A percentile compares a stretch with the other conserved stretches of the same genome.
phyloP scores from a whole-genome alignment of 169 alveolate genomes.

The Cryptosporidium sp. region DNA sequence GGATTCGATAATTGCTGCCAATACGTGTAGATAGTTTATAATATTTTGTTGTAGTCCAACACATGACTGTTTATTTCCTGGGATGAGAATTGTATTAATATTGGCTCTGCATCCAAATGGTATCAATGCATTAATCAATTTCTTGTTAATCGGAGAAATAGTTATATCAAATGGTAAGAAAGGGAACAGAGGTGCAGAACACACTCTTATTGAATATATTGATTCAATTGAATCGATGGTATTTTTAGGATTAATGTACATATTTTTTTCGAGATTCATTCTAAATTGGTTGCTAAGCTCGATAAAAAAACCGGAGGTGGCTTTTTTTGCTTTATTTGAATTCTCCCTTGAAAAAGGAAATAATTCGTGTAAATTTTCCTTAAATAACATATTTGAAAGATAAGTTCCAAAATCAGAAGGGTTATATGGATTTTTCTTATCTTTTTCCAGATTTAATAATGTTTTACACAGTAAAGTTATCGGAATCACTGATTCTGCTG shows the following conservation, averaged over 20 bases:
- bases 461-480: conserved; percentile 53
- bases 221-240: conserved; percentile 25
- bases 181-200: conserved; percentile 62
- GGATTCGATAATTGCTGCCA: conserved; percentile 51
- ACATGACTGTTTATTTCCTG: conserved; percentile 19
- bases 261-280: conserved; percentile 45
- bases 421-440: conserved; percentile 20
- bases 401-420: conserved; percentile 24
- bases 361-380: not conserved
- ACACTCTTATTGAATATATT: conserved; percentile 22
- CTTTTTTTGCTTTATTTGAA: conserved; percentile 9
- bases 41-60: conserved; percentile 36
- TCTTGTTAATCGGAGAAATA: conserved; percentile 45
- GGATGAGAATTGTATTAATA: not conserved
- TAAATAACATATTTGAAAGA: conserved; percentile 13
- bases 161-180: conserved; percentile 49
- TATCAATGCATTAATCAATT: not conserved
- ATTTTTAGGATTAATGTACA: conserved; percentile 28
- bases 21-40: conserved; percentile 48
- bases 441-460: conserved; percentile 26
- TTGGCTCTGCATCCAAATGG: conserved; percentile 38
- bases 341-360: conserved; percentile 32
- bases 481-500: conserved; percentile 55
- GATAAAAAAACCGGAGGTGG: conserved; percentile 16
- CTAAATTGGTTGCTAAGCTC: conserved; percentile 38